A percentile compares a stretch with the other conserved stretches of the same genome.
Evolutionary conservation across 768 basidiomycete species (phyloP).

Genomic region (Holtermannia corniformis): DNA sequence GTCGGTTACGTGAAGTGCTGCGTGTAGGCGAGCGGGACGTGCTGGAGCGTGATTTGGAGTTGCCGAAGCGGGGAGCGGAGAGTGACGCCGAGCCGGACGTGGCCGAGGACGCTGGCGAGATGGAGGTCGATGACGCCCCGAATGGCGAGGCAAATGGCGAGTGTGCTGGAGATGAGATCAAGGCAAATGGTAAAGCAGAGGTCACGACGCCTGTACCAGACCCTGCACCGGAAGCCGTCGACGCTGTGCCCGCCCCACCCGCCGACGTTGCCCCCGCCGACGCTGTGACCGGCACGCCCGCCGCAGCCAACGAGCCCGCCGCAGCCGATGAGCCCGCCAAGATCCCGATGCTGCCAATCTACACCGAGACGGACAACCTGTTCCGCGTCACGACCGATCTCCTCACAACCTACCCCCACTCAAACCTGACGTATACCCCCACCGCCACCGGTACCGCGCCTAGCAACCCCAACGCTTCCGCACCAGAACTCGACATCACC

Average conservation of each 20-base stretch:
- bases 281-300: neutral
- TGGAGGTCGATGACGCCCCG: neutral
- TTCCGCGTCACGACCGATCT: constrained; percentile 31
- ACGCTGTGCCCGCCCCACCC: neutral
- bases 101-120: neutral
- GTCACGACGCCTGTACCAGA: neutral
- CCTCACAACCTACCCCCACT: constrained; percentile 9
- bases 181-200: neutral
- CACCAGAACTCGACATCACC: constrained; percentile 15
- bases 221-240: neutral
- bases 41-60: neutral
- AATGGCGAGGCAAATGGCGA: constrained; percentile 2
- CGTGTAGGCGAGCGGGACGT: constrained; percentile 19
- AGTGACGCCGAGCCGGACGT: too few species aligned
- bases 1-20: constrained; percentile 28
- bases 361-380: constrained; percentile 28
- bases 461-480: neutral
- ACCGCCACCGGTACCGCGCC: constrained; percentile 1
- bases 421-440: constrained; percentile 12
- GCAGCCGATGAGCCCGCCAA: neutral
- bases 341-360: constrained; percentile 23
- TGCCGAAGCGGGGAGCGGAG: constrained; percentile 1
- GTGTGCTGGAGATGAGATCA: neutral
- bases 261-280: too few species aligned
- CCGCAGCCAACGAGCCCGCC: neutral